Conservation (phyloP, 352 stramenopile genomes). For the Thraustotheca clavata region DNA sequence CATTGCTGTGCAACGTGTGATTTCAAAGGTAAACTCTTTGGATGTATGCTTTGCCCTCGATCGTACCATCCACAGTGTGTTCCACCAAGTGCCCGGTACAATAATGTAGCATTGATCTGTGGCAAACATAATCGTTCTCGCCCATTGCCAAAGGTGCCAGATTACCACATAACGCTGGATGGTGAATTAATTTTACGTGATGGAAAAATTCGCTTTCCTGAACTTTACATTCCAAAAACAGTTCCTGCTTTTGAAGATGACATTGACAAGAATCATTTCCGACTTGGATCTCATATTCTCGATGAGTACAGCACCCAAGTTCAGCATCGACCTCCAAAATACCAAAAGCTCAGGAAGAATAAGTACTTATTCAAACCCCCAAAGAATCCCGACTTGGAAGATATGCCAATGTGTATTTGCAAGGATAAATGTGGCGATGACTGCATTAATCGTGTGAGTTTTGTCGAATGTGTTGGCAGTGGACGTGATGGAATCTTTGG, state of each 20-base stretch:
- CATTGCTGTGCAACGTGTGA: constrained; percentile 77
- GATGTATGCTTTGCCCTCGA: constrained; percentile 88
- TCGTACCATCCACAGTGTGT: constrained; percentile 91
- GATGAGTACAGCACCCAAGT: constrained; percentile 64
- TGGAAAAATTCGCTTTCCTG: constrained; percentile 59
- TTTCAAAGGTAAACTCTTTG: constrained; percentile 69
- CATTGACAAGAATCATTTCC: constrained; percentile 72
- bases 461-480: constrained; percentile 88
- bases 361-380: constrained; percentile 83
- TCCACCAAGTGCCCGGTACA: constrained; percentile 84
- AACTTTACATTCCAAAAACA: constrained; percentile 68
- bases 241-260: constrained; percentile 41
- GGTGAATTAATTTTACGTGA: constrained; percentile 70
- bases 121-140: constrained; percentile 74
- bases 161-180: constrained; percentile 54
- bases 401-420: constrained; percentile 72
- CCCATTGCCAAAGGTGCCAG: constrained; percentile 70
- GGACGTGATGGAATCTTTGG: constrained; percentile 7
- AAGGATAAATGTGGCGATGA: constrained; percentile 79
- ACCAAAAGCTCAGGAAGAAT: constrained; percentile 61
- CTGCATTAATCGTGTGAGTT: constrained; percentile 90
- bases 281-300: constrained; percentile 50
- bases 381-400: constrained; percentile 55
- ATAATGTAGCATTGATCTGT: constrained; percentile 88
- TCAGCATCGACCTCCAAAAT: constrained; percentile 69